These are phyloP conservation scores for Pittosporum tobira DNA, from an alignment of 129 eudicot genomes.

Conservation along the genomic window DNA sequence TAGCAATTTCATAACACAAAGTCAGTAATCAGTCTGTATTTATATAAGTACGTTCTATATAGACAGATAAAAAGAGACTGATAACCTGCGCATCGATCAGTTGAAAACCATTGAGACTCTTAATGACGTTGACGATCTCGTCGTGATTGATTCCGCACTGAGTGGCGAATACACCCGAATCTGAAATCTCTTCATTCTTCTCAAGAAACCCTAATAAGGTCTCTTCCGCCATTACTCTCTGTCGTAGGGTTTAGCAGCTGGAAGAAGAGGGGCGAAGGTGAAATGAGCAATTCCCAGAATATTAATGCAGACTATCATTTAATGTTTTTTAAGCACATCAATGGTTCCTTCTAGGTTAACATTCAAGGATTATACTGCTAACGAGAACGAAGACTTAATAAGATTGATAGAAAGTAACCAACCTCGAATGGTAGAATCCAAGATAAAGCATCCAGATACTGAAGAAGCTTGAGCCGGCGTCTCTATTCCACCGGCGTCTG, in stretches of 20 bases:
- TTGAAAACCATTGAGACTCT: constrained; percentile 58
- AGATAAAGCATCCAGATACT: neutral
- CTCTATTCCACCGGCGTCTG: no score
- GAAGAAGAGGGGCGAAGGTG: neutral
- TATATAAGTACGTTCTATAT: neutral
- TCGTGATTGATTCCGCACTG: constrained; percentile 61
- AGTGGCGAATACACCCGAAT: constrained; percentile 64
- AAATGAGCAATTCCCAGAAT: no score
- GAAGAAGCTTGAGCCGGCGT: no score
- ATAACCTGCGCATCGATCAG: constrained; percentile 67
- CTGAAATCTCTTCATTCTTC: constrained; percentile 44
- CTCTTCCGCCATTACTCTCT: constrained; percentile 64
- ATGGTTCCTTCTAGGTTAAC: no score
- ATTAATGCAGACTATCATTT: no score
- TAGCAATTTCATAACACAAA: neutral
- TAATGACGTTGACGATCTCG: constrained; percentile 65
- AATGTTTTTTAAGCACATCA: no score
- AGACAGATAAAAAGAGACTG: neutral
- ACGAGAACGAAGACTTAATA: neutral
- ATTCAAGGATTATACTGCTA: neutral
- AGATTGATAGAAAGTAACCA: neutral
- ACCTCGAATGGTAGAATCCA: neutral
- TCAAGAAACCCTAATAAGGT: constrained; percentile 59
- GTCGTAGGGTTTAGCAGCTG: neutral
- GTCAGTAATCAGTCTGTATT: neutral